Conservation (phyloP, 345 rosid genomes). For the Eucalyptus rudis region DNA sequence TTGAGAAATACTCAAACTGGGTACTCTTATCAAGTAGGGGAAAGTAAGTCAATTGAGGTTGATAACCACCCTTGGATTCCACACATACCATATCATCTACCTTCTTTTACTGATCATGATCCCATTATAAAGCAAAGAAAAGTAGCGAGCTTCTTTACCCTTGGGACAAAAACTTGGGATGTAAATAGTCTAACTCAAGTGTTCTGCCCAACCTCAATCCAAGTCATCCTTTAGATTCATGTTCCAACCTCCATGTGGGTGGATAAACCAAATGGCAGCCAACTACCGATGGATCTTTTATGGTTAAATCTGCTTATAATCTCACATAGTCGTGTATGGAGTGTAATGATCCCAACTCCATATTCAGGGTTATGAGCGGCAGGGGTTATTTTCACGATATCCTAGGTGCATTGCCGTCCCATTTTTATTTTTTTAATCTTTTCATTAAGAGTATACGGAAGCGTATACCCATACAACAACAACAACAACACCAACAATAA, state of each 20-base stretch:
- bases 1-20: neutral
- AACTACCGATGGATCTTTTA: neutral
- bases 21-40: neutral
- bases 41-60: neutral
- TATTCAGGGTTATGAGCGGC: neutral
- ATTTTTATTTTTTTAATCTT: too few species aligned
- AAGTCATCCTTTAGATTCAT: neutral
- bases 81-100: neutral
- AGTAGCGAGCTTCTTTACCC: neutral
- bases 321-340: neutral
- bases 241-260: neutral
- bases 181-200: neutral
- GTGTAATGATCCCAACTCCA: neutral
- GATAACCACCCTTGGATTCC: neutral
- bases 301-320: neutral
- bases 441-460: too few species aligned
- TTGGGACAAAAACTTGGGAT: neutral
- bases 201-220: neutral
- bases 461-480: too few species aligned
- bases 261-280: neutral
- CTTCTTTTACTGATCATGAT: neutral
- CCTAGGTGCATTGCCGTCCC: too few species aligned
- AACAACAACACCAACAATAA: too few species aligned
- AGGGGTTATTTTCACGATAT: fast-evolving
- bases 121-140: neutral